phyloP scores from a whole-genome alignment of 495 filamentous ascomycete genomes.

The Hyaloscypha finlandica region DNA sequence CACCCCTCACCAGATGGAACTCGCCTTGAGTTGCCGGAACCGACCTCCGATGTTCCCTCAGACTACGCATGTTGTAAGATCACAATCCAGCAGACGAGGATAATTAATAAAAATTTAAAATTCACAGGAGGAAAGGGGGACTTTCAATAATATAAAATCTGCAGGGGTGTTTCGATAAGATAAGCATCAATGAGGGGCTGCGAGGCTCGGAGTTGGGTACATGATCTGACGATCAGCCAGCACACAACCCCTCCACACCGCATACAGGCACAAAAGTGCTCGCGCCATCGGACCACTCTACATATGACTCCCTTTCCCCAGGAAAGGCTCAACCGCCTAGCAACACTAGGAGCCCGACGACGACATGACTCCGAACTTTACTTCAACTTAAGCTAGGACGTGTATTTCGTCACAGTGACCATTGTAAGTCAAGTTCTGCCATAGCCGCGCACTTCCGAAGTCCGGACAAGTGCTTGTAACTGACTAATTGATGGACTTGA shows the following conservation, averaged over 20 bases:
- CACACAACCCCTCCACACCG: slow-evolving; percentile 7
- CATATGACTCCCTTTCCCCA: neutral
- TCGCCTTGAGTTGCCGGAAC: neutral
- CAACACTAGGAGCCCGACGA: neutral
- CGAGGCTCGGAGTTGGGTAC: neutral
- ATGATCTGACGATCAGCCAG: neutral
- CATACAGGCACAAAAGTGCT: neutral
- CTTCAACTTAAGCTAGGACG: neutral
- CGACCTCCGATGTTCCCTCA: neutral
- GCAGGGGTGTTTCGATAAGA: slow-evolving; percentile 1
- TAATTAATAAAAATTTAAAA: neutral
- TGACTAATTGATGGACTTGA: neutral
- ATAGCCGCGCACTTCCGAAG: neutral
- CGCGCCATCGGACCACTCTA: neutral
- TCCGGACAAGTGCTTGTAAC: neutral
- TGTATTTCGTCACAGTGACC: neutral
- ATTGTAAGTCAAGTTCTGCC: neutral
- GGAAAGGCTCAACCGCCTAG: neutral
- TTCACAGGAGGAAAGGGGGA: neutral
- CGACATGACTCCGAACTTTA: slow-evolving; percentile 7
- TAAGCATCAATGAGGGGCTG: neutral
- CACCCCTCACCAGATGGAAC: neutral
- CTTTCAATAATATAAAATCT: neutral
- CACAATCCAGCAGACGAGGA: neutral
- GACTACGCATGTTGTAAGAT: neutral